Conservation (phyloP, 257 asterid species). For the Solanum tarapatanum region DNA sequence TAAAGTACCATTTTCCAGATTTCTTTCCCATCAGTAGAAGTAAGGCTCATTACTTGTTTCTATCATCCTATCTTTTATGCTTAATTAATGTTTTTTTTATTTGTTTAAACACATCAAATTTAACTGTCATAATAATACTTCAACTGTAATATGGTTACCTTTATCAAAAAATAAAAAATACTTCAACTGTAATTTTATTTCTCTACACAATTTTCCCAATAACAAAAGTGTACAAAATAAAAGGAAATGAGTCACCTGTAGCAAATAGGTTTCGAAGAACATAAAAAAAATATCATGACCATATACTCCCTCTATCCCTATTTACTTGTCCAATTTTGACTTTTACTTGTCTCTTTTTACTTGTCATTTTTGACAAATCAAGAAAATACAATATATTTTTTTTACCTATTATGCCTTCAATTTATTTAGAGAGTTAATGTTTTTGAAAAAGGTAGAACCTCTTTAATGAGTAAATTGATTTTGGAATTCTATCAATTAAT, state of each 20-base stretch:
- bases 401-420: no score
- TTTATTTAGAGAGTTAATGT: no score
- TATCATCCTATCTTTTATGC: neutral
- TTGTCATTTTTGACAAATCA: no score
- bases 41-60: neutral
- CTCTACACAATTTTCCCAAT: neutral
- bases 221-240: neutral
- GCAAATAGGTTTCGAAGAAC: neutral
- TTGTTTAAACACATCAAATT: neutral
- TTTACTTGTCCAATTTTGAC: no score
- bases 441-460: no score
- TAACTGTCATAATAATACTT: neutral
- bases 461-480: no score
- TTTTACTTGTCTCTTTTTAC: no score
- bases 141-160: neutral
- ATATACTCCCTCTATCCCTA: neutral
- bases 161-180: no score
- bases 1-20: neutral
- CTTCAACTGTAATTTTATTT: neutral
- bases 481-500: no score
- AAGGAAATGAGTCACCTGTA: neutral
- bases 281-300: neutral
- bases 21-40: neutral
- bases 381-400: no score
- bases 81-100: neutral